Percentiles rank a stretch among this genome's conserved stretches.
These are phyloP conservation scores for Arabis hirsuta DNA, from an alignment of 345 rosid species.

Conservation along the genomic window DNA sequence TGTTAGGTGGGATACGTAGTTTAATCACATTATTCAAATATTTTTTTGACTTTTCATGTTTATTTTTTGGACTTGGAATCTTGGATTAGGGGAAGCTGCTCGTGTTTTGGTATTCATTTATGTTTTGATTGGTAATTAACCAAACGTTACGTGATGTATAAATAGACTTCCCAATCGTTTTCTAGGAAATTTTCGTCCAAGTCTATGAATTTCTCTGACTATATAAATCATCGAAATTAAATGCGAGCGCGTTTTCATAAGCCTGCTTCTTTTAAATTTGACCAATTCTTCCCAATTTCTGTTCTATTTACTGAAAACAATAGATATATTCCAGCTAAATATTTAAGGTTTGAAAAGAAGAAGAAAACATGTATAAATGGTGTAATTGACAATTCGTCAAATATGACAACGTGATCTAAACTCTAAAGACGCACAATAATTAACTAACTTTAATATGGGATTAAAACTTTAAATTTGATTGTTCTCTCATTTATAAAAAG, in stretches of 20 bases:
- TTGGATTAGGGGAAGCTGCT: constrained; percentile 17
- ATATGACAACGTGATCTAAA: too few species aligned
- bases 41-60: constrained; percentile 23
- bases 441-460: too few species aligned
- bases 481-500: too few species aligned
- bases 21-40: not conserved
- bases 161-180: not conserved
- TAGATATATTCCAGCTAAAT: not conserved
- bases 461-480: too few species aligned
- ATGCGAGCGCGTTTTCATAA: constrained; percentile 26
- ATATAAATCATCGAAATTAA: not conserved
- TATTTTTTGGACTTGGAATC: not conserved
- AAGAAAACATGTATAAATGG: too few species aligned
- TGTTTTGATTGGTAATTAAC: not conserved
- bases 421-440: too few species aligned
- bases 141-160: constrained; percentile 1
- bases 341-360: not conserved
- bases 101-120: constrained; percentile 1
- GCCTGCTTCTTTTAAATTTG: constrained; percentile 1
- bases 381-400: too few species aligned
- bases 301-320: not conserved
- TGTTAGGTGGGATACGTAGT: constrained; percentile 33
- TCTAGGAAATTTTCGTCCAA: not conserved
- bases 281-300: constrained; percentile 9
- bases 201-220: constrained; percentile 14